Percentiles rank a stretch among this genome's conserved stretches.
phyloP scores from a whole-genome alignment of 2,329 filamentous ascomycete genomes.

The Rhynchosporium graminicola region DNA sequence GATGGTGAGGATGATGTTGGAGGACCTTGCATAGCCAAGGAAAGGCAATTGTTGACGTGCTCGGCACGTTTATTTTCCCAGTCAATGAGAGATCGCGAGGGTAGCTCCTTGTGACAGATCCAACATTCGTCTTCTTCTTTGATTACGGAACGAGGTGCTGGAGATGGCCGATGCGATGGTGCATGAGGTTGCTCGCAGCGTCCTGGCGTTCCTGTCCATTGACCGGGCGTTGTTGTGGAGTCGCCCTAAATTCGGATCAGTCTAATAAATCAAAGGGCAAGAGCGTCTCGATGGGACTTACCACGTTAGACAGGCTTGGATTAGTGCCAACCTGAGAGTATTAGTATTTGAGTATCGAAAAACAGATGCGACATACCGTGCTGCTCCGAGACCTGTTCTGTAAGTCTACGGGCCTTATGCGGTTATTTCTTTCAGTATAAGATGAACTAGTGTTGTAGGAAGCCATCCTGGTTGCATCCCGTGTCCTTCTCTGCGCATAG shows the following conservation, averaged over 20 bases:
- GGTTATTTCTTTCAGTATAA: constrained; percentile 21
- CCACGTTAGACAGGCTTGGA: constrained; percentile 7
- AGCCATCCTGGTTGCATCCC: constrained; percentile 20
- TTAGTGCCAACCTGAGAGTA: constrained; percentile 16
- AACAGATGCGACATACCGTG: constrained; percentile 29
- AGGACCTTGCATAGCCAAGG: constrained; percentile 14
- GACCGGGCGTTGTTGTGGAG: background rate
- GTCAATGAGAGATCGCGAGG: constrained; percentile 55
- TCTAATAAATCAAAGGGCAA: background rate
- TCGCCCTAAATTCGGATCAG: background rate
- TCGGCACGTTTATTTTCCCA: constrained; percentile 56
- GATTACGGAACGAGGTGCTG: constrained; percentile 44
- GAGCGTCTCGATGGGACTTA: background rate
- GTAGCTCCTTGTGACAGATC: constrained; percentile 72
- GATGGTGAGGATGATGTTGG: constrained; percentile 21
- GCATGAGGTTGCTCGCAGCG: constrained; percentile 3
- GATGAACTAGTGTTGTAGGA: constrained; percentile 16
- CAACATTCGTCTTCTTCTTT: constrained; percentile 79
- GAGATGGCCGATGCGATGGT: constrained; percentile 10
- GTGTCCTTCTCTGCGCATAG: constrained; percentile 17
- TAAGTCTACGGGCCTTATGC: constrained; percentile 19
- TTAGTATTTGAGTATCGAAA: background rate
- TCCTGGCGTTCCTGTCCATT: constrained; percentile 1
- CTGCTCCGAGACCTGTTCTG: constrained; percentile 34
- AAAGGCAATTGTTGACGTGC: constrained; percentile 61